Evolutionary conservation across 495 filamentous ascomycete species (phyloP), one percentile per base, ranked within the genome.

Genomic region (Tetracladium setigerum): DNA sequence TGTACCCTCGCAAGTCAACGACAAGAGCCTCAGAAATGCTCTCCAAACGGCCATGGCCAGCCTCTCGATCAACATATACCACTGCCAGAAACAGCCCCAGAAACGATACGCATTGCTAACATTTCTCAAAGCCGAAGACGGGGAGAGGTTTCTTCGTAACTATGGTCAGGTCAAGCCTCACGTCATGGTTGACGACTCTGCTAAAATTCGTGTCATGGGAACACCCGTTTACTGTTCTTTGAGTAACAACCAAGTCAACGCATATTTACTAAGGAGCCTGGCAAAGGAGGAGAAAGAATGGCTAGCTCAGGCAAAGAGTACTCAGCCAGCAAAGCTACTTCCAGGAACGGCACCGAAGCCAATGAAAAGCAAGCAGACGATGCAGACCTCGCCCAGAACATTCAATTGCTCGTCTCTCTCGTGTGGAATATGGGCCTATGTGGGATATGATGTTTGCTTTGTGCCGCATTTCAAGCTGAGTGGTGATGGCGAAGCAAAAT

Each of bases 401-500:
- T 71, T 78, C 30, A 37, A 59, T 0, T 44, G 66, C 27, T 15
- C 33, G 4, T 48, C 38, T 2, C 27, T 75, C 6, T 67, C 62
- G 10, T 82, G 76, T 53, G 79, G 80, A 2, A 62, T 72, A 43
- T 74, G 72, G 57, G 54, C 56, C 27, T 79, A 76, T 40, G 24
- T 49, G 2, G 44, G 60, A 1, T 53, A 54, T 0, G 52, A 56
- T 1, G 57, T 80, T 13, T 54, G 60, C 11, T 81, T 78, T 45
- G 53, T 66, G 0, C 49, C 67, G 1, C 68, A 81, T 41, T 67
- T 73, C 22, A 45, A 57, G 22, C 67, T 67, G 53, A 16, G 1
- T 0, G 47, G 37, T 0, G n/a, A 10, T 7, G 71, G 69, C 6
- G 46, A 40, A 0, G 64, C 69, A 10, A 67, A 64, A 38, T 81